These are phyloP conservation scores for Eucalyptus regnans DNA, from an alignment of 345 rosid genomes.

Conservation along the genomic window DNA sequence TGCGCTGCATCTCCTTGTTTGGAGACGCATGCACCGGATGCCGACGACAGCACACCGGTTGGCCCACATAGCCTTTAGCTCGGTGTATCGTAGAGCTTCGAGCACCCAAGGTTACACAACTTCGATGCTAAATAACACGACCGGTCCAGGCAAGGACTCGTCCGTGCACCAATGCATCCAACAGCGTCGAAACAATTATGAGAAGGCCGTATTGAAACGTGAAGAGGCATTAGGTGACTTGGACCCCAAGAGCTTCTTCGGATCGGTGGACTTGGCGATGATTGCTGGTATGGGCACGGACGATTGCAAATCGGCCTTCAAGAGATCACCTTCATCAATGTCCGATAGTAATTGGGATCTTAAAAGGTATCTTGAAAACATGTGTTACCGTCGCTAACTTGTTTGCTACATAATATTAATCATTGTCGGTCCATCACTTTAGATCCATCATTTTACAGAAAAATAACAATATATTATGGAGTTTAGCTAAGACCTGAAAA, in stretches of 20 bases:
- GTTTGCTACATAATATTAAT: too few relatives aligned
- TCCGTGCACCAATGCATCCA: background rate
- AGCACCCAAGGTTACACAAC: slow-evolving; percentile 1
- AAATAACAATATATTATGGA: too few relatives aligned
- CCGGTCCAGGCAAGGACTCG: background rate
- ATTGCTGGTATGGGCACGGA: background rate
- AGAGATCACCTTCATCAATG: background rate
- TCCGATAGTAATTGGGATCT: background rate
- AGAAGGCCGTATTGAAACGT: background rate
- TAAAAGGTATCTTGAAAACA: background rate
- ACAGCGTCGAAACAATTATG: background rate
- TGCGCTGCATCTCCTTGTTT: slow-evolving; percentile 20
- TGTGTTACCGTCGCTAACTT: background rate
- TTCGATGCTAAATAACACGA: background rate
- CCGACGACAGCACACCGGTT: slow-evolving; percentile 9
- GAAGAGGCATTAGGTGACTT: background rate
- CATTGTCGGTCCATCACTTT: too few relatives aligned
- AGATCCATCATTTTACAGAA: too few relatives aligned
- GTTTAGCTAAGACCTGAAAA: too few relatives aligned
- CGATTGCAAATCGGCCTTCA: background rate
- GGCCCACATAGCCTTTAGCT: slow-evolving; percentile 7
- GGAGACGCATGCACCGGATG: slow-evolving; percentile 10
- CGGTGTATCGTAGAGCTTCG: slow-evolving; percentile 12
- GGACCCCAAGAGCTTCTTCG: background rate
- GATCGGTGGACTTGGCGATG: background rate